phyloP scores from a whole-genome alignment of 2,329 filamentous ascomycete species.

The Mycosphaerelloides madeirae region DNA sequence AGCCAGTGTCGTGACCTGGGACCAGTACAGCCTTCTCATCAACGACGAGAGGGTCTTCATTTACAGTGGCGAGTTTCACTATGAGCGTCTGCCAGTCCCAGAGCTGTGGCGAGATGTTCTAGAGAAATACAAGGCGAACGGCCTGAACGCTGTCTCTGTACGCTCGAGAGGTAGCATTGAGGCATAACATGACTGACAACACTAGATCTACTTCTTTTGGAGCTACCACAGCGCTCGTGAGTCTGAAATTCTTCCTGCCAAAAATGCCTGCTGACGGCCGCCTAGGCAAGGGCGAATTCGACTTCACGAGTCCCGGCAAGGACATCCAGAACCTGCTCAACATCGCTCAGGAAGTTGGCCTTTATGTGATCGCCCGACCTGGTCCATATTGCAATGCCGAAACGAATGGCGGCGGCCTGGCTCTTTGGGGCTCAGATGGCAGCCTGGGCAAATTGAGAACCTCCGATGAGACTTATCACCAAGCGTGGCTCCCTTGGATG shows the following conservation, averaged over 20 bases:
- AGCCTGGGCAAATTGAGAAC: slow-evolving; percentile 53
- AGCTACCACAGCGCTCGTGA: slow-evolving; percentile 22
- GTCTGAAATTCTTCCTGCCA: background rate
- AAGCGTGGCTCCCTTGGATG: slow-evolving; percentile 50
- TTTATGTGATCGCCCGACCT: slow-evolving; percentile 53
- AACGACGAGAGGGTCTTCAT: slow-evolving; percentile 50
- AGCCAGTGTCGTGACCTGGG: slow-evolving; percentile 46
- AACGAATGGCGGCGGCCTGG: slow-evolving; percentile 56
- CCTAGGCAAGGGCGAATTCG: slow-evolving; percentile 24
- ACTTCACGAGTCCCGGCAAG: slow-evolving; percentile 51
- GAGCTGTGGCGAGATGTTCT: slow-evolving; percentile 49
- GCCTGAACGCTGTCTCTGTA: slow-evolving; percentile 16
- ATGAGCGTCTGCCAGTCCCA: slow-evolving; percentile 49
- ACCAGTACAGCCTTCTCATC: slow-evolving; percentile 51
- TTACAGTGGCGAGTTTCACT: slow-evolving; percentile 53
- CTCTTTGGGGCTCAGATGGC: slow-evolving; percentile 59
- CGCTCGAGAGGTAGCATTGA: background rate
- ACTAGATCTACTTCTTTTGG: slow-evolving; percentile 26
- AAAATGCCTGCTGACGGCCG: no score
- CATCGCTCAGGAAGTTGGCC: slow-evolving; percentile 50
- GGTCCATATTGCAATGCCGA: slow-evolving; percentile 63
- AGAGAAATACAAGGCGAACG: slow-evolving; percentile 45
- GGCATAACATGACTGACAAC: background rate
- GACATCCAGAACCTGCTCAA: slow-evolving; percentile 52
- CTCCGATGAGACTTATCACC: slow-evolving; percentile 43